Evolutionary conservation across 2,329 filamentous ascomycete genomes (phyloP), one percentile per base, ranked within the genome.

Genomic region (Fusarium marasasianum): DNA sequence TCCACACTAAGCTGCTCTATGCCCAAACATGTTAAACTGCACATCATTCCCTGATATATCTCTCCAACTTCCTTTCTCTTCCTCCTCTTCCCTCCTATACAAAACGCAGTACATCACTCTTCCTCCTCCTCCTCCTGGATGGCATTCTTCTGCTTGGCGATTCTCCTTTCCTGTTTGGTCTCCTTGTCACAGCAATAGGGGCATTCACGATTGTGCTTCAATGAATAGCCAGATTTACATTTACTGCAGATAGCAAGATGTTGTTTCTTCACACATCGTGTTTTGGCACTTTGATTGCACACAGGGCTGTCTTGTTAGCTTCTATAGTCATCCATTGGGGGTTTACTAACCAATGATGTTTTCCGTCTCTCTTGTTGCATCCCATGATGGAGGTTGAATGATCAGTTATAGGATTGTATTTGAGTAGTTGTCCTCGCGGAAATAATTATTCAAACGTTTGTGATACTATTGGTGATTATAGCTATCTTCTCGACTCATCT

Each of bases 381-480:
- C 14, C 26, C 53, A 43, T 56, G 17, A n/a, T 33, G 15, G 8
- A 18, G 2, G 18, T 38, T 43, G 0, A 41, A 20, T 40, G 7
- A 17, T 40, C 2, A 1, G 20, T 15, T 18, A 24, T 40, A 29
- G 8, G 4, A 10, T 29, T 55, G 37, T 17, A 0, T 8, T 43
- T 14, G 38, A 31, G 20, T n/a, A 29, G 9, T 29, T 8, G 1
- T n/a, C 0, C 6, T 56, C 0, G 24, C 18, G 11, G 15, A 22
- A 17, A 22, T 48, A 8, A 13, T 41, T 4, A 31, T 43, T n/a
- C 37, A 43, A 31, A 14, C 15, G 38, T 6, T 57, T 45, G n/a
- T 2, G 17, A 45, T 44, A 2, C 1, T 2, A 22, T 35, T 35
- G 17, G 20, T 22, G 26, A 41, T 13, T 41, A 31, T 7, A 31